phyloP scores from a whole-genome alignment of 192 early-diverging fungal species.

The Coemansia furcata region DNA sequence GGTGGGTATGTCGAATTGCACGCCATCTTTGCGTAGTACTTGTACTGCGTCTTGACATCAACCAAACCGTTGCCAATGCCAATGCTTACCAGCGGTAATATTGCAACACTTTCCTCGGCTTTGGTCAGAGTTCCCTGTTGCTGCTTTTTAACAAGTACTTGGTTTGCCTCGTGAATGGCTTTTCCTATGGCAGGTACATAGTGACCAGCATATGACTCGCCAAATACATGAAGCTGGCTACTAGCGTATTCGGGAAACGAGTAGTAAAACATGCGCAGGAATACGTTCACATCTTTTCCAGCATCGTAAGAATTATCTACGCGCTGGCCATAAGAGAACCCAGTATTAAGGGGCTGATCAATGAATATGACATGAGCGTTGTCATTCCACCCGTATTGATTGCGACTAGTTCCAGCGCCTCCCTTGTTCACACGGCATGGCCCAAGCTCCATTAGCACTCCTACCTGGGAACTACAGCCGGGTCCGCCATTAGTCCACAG shows the following conservation, averaged over 20 bases:
- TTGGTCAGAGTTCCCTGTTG: conserved; percentile 9
- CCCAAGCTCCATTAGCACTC: conserved; percentile 79
- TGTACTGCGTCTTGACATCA: conserved; percentile 84
- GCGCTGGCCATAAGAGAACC: conserved; percentile 79
- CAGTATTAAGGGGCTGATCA: conserved; percentile 89
- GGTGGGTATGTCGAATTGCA: conserved; percentile 74
- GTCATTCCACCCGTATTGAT: conserved; percentile 87
- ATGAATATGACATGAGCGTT: conserved; percentile 83
- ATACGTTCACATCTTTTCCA: conserved; percentile 84
- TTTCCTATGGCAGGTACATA: conserved; percentile 89
- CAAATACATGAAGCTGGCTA: conserved; percentile 83
- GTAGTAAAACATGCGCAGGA: conserved; percentile 88
- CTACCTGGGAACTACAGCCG: conserved; percentile 78
- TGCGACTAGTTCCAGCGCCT: conserved; percentile 63
- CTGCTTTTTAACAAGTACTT: conserved; percentile 41
- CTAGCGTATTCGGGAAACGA: conserved; percentile 76
- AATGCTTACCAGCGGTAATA: conserved; percentile 72
- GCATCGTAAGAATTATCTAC: conserved; percentile 75
- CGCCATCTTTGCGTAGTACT: conserved; percentile 78
- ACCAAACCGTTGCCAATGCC: conserved; percentile 91
- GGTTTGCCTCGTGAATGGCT: conserved; percentile 78
- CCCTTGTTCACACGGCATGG: conserved; percentile 82
- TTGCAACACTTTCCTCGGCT: conserved; percentile 38
- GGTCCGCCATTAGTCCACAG: conserved; percentile 84
- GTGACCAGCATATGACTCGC: conserved; percentile 88